Base-by-base conservation (phyloP, 75 land plant species). In the Pinus taeda region DNA sequence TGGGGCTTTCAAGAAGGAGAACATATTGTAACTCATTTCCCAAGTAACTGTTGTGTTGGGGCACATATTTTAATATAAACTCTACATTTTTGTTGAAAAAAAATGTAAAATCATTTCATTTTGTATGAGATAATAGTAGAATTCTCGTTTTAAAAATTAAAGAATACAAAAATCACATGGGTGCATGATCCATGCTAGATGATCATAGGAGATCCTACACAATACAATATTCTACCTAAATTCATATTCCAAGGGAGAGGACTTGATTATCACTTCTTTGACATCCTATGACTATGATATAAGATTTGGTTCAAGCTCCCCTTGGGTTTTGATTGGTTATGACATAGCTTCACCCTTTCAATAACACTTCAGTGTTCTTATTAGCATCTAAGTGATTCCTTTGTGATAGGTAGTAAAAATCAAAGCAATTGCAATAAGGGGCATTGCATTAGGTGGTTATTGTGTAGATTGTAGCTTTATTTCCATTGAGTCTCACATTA, bases 161-260 rank as follows among this genome's bases (percentile, higher is more conserved):
- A 21, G 21, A 17, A 9, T 26, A 11, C 71, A 13, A 45, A 71
- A 11, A 78, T 70, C 15, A n/a, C 22, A 39, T 6, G 17, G 18
- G n/a, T 3, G 17, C 39, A 78, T 37, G 8, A 77, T 60, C n/a
- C 29, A 67, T 57, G 15, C 1, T 22, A 18, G 36, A 57, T 39
- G 60, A 78, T 45, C 57, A 17, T 4, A 56, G n/a, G 4, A 29
- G 58, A 2, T 77, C 87, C 78, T 42, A 90, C 92, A 74, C 36
- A 82, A 75, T n/a, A 88, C 93, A 20, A 88, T 91, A 33, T 80
- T 86, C 66, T 90, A 91, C 26, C 82, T 79, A 30, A 90, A 29
- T 62, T 87, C 91, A 76, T 83, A 90, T 71, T 82, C 83, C 85
- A 90, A 78, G 18, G 77, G 83, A 29, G 82, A 71, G 26, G 75